Conservation (phyloP, 106 monocot species). For the Triglochin maritima region DNA sequence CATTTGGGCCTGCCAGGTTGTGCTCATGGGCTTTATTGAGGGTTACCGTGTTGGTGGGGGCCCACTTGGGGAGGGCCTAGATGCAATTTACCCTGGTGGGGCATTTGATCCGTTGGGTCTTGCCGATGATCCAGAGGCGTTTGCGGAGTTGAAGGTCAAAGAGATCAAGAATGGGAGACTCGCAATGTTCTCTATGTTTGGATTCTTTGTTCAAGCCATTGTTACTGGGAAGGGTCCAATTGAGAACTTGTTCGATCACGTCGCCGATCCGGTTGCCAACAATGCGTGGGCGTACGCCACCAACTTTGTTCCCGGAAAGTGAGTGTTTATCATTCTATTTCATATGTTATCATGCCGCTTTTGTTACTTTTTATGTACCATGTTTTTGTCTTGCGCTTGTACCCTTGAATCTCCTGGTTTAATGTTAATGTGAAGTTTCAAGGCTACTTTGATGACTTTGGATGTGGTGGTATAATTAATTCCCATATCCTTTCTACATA, state of each 20-base stretch:
- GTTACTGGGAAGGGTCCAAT: constrained; percentile 28
- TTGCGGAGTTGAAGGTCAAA: constrained; percentile 21
- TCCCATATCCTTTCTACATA: too few relatives aligned
- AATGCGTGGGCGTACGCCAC: constrained; percentile 79
- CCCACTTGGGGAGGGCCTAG: constrained; percentile 49
- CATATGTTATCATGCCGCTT: too few relatives aligned
- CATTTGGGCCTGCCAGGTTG: constrained; percentile 55
- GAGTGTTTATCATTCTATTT: not conserved
- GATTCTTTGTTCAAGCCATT: too few relatives aligned
- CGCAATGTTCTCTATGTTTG: too few relatives aligned
- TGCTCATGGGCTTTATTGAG: constrained; percentile 80
- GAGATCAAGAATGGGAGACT: too few relatives aligned
- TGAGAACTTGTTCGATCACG: constrained; percentile 44
- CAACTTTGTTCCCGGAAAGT: constrained; percentile 80
- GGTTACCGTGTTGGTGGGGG: constrained; percentile 72
- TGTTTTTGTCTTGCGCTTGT: too few relatives aligned
- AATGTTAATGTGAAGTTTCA: too few relatives aligned
- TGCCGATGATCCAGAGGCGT: constrained; percentile 47
- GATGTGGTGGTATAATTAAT: too few relatives aligned
- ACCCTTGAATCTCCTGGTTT: too few relatives aligned
- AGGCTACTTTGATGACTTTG: too few relatives aligned
- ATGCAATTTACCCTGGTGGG: constrained; percentile 44
- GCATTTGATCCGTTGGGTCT: constrained; percentile 45
- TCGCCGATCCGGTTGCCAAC: constrained; percentile 35
- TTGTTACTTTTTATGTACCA: too few relatives aligned